Evolutionary conservation across 208 protist genomes (phyloP).

Genomic region (Wallacemonas sp.): DNA sequence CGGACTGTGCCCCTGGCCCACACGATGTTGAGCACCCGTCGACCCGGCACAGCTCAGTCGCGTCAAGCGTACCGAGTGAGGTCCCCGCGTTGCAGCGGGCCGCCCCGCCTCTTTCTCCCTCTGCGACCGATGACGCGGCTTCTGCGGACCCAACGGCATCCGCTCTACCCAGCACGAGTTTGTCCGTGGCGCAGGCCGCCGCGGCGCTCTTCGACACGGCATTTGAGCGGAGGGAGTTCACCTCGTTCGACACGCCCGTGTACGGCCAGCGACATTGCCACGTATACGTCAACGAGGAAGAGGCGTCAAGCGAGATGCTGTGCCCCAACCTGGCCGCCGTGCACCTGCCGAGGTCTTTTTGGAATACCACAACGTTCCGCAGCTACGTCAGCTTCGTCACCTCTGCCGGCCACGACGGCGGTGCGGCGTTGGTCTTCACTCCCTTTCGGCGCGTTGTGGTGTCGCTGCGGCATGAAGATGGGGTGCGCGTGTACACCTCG

Average conservation of each 20-base stretch:
- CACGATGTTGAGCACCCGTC: background rate
- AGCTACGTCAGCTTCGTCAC: constrained; percentile 19
- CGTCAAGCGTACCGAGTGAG: background rate
- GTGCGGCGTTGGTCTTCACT: constrained; percentile 25
- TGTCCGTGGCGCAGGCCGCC: constrained; percentile 11
- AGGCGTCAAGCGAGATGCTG: constrained; percentile 15
- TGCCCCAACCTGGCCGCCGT: constrained; percentile 32
- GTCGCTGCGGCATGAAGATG: constrained; percentile 25
- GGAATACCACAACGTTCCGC: constrained; percentile 18
- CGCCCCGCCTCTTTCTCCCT: no score
- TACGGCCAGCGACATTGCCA: constrained; percentile 29
- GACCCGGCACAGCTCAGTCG: background rate
- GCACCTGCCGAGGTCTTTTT: constrained; percentile 18
- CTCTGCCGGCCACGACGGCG: background rate
- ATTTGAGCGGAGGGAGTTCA: constrained; percentile 6
- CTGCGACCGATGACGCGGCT: background rate
- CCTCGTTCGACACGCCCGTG: constrained; percentile 17
- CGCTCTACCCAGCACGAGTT: no score
- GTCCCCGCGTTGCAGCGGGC: background rate
- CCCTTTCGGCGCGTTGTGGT: constrained; percentile 25
- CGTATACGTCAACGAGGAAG: constrained; percentile 24
- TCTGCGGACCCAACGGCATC: no score
- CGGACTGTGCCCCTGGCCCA: background rate
- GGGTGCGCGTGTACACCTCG: constrained; percentile 18
- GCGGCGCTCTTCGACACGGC: constrained; percentile 23